Evolutionary conservation across 805 yeast genomes (phyloP), one percentile per base, ranked within the genome.

Genomic region (Myxozyma monticola): DNA sequence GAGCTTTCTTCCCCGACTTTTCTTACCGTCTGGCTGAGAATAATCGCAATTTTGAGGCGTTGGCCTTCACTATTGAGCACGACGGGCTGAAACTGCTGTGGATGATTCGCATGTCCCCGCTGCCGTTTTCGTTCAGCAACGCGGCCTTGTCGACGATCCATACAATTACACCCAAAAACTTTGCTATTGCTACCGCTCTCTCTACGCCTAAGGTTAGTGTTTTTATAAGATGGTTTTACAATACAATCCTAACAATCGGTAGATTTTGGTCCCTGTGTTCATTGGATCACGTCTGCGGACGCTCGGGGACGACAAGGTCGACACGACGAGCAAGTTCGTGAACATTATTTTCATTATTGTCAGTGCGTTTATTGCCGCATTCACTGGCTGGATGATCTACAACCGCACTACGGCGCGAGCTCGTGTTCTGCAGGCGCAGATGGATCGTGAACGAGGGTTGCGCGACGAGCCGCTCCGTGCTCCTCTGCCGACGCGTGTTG

Each of bases 81-180:
- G 83, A 84, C 58, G 78, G 81, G 50, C 76, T 89, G 49, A 65
- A 81, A 56, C 68, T 93, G 21, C 68, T 91, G 45, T 78, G 85
- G 45, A 72, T 91, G 63, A 76, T 91, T 25, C 74, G 97, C 48
- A 67, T 91, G 49, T 88, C 96, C 60, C 99, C 99, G 0, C 76
- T 91, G 61, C 98, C 98, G 0, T 93, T 89, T 65, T 88, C 96
- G 2, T 71, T 91, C 28, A 84, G 93, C 0, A 91, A 91, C 62
- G 97, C 96, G 3, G 97, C 96, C 0, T 74, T 93, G 58, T 93
- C 96, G 8, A 84, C 95, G 1, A 78, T 91, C 12, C 96, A 95
- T 0, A 85, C 87, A 15, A 75, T 91, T 10, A 73, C 83, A 0
- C 69, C 82, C 1, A 54, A 67, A 36, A 80, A 81, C 22, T 91